Evolutionary conservation across 1,284 basidiomycete species (phyloP), one percentile per base, ranked within the genome.

Genomic region (Ustilago cynodontis): DNA sequence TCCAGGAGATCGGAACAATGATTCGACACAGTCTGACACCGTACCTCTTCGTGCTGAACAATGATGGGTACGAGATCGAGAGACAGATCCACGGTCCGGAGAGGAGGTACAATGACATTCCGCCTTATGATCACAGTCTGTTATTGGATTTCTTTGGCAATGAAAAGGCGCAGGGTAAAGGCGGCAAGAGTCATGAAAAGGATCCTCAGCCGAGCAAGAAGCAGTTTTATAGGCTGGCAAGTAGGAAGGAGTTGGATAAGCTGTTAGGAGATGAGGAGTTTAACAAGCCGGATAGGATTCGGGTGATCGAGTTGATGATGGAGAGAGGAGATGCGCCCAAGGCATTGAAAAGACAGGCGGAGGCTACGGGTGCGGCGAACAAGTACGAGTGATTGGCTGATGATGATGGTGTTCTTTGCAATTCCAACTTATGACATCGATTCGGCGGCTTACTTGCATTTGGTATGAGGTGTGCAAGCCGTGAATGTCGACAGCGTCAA

Each of bases 1-100:
- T 87, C 11, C 88, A 89, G 77, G 88, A 88, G 78, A 86, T 95
- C 18, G 92, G 93, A 6, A 91, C 91, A 2, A 94, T 94, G 91
- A 89, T 93, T 61, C 89, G 88, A 31, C 86, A 89, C 61, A 89
- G 88, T 8, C 84, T 94, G 35, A 91, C 89, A 62, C 93, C 93
- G 2, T 93, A 93, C 83, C 88, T 94, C 58, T 94, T 94, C 86
- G 88, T 98, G 16, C 88, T 97, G 65, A 94, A 95, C 88, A 95
- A 97, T 87, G 90, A 91, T 59, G 95, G 95, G 0, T 83, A 81
- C 57, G 79, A 79, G 49, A 94, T 96, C 71, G 94, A 97, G 88
- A 89, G 93, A 22, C 90, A 90, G 82, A 89, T 94, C 73, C 91
- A 93, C 83, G 93, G 91, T 22, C 88, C 88, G 80, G 75, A 88